Conservation (phyloP, 495 filamentous ascomycete species). For the Darksidea phi region DNA sequence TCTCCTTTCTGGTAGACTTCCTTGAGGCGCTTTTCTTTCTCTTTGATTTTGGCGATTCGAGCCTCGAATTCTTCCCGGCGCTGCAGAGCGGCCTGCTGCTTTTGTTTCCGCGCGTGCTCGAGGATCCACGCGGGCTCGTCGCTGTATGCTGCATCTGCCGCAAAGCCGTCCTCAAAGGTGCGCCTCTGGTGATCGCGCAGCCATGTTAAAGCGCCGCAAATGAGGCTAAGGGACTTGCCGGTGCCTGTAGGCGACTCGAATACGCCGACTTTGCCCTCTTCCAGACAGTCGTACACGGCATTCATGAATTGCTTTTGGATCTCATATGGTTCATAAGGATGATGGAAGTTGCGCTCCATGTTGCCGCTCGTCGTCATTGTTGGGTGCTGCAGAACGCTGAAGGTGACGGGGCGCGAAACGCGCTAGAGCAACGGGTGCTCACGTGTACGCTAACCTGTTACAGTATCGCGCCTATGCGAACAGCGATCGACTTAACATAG, state of each 20-base stretch:
- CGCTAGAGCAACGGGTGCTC: background rate
- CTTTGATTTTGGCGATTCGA: slow-evolving; percentile 64
- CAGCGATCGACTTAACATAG: too few relatives aligned
- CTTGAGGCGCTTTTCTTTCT: slow-evolving; percentile 65
- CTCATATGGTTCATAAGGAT: slow-evolving; percentile 87
- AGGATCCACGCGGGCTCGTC: slow-evolving; percentile 90
- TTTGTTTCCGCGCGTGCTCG: slow-evolving; percentile 68
- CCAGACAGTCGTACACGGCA: slow-evolving; percentile 76
- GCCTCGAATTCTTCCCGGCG: slow-evolving; percentile 69
- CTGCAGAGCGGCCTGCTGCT: slow-evolving; percentile 62
- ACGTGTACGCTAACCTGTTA: background rate
- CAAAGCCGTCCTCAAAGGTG: slow-evolving; percentile 56
- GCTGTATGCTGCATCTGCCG: slow-evolving; percentile 50
- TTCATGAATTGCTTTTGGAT: slow-evolving; percentile 92
- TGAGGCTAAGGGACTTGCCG: slow-evolving; percentile 96
- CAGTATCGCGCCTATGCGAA: background rate
- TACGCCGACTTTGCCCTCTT: slow-evolving; percentile 78
- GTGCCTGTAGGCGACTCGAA: slow-evolving; percentile 89
- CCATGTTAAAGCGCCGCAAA: slow-evolving; percentile 93
- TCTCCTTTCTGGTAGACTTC: slow-evolving; percentile 49
- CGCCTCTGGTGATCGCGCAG: slow-evolving; percentile 77
- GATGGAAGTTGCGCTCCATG: slow-evolving; percentile 66
- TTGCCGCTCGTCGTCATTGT: slow-evolving; percentile 7
- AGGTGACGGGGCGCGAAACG: background rate
- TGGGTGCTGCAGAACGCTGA: background rate